Conservation (phyloP, 139 green algal species). For the Ostreobium quekettii region DNA sequence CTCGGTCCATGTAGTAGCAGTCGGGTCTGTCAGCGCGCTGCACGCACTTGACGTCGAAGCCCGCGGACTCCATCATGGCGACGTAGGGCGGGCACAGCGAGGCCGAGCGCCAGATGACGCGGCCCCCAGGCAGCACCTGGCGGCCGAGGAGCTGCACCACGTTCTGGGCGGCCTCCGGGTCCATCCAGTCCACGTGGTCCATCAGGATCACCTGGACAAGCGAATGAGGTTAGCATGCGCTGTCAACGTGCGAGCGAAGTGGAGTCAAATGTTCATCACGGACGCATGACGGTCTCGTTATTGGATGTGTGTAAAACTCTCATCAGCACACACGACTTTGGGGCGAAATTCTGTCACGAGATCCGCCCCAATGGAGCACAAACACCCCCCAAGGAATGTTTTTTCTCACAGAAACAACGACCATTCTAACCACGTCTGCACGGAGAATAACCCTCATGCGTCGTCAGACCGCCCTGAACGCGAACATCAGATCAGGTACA, state of each 20-base stretch:
- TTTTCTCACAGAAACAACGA: too few species aligned
- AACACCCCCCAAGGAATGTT: too few species aligned
- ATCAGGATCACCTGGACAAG: constrained; percentile 94
- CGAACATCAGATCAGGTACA: neutral
- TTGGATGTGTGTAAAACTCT: too few species aligned
- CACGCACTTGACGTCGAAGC: constrained; percentile 82
- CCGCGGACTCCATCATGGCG: constrained; percentile 62
- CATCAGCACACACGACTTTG: too few species aligned
- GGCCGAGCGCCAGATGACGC: constrained; percentile 92
- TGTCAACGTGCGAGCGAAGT: neutral
- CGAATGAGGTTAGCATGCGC: too few species aligned
- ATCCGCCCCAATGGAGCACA: too few species aligned
- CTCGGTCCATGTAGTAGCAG: constrained; percentile 83
- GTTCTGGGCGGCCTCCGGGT: constrained; percentile 35
- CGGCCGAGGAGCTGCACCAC: constrained; percentile 50
- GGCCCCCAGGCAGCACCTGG: constrained; percentile 64
- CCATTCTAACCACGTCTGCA: too few species aligned
- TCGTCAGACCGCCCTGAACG: too few species aligned
- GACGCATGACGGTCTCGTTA: too few species aligned
- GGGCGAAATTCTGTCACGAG: too few species aligned
- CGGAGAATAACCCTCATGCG: too few species aligned
- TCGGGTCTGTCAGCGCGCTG: constrained; percentile 37
- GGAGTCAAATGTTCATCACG: too few species aligned
- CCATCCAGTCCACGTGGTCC: constrained; percentile 96
- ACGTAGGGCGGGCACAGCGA: constrained; percentile 74